phyloP scores from a whole-genome alignment of 2,329 filamentous ascomycete species.

The Aspergillus japonicus region DNA sequence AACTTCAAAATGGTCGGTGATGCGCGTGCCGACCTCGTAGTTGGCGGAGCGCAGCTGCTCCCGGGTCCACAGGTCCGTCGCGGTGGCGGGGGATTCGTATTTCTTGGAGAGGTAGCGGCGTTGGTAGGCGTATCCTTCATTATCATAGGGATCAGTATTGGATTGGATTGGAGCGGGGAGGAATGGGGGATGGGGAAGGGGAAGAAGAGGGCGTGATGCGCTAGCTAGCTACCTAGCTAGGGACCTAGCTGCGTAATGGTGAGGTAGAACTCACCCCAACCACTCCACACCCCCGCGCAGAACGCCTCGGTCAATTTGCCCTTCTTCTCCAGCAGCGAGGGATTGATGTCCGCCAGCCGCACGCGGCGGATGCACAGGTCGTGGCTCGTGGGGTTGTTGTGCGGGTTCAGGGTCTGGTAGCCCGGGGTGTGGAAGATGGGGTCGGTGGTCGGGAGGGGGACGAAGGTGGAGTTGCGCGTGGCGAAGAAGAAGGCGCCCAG shows the following conservation, averaged over 20 bases:
- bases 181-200: background rate
- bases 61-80: conserved; percentile 61
- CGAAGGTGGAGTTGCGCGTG: conserved; percentile 56
- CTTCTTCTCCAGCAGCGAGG: conserved; percentile 63
- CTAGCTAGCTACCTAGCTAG: background rate
- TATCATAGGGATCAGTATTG: background rate
- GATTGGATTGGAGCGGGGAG: background rate
- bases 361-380: conserved; percentile 65
- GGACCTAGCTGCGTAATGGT: too few species aligned
- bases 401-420: conserved; percentile 62
- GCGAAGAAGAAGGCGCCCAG: conserved; percentile 55
- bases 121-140: conserved; percentile 51
- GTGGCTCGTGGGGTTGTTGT: conserved; percentile 61
- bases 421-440: conserved; percentile 62
- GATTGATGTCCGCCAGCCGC: conserved; percentile 62
- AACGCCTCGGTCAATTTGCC: conserved; percentile 63
- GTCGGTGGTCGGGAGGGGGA: conserved; percentile 57
- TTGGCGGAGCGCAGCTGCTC: conserved; percentile 54
- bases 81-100: conserved; percentile 57
- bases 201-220: background rate
- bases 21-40: conserved; percentile 62
- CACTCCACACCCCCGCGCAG: conserved; percentile 66
- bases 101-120: conserved; percentile 59
- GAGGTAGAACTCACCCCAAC: conserved; percentile 55
- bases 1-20: conserved; percentile 73